These are phyloP conservation scores for Amniculicola lignicola DNA, from an alignment of 495 filamentous ascomycete species.

Conservation along the genomic window DNA sequence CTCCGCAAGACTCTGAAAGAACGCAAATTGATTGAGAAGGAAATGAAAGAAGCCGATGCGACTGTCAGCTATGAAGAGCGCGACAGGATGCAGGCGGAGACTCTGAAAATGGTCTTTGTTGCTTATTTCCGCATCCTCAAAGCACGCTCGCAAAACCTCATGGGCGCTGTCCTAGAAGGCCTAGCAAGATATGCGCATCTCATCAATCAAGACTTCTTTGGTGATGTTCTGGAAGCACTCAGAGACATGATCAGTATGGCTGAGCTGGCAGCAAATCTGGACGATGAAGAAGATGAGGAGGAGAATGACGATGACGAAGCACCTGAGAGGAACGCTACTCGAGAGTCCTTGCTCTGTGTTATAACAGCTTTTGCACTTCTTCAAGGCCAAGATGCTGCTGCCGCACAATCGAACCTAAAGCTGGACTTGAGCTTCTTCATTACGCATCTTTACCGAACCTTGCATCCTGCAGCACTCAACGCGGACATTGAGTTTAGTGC, in stretches of 20 bases:
- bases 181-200: conserved; percentile 88
- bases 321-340: conserved; percentile 61
- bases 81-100: conserved; percentile 89
- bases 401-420: conserved; percentile 63
- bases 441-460: conserved; percentile 80
- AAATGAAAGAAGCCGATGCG: conserved; percentile 90
- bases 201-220: conserved; percentile 98
- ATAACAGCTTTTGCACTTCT: conserved; percentile 93
- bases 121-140: conserved; percentile 94
- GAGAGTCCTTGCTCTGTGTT: conserved; percentile 89
- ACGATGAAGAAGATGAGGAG: conserved; percentile 44
- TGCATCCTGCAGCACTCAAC: conserved; percentile 72
- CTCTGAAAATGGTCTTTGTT: conserved; percentile 90
- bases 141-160: conserved; percentile 68
- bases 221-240: conserved; percentile 87
- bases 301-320: conserved; percentile 48
- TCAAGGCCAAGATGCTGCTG: conserved; percentile 74
- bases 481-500: conserved; percentile 81
- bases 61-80: conserved; percentile 85
- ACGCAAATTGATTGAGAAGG: conserved; percentile 81
- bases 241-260: conserved; percentile 81
- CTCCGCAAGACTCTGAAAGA: conserved; percentile 74
- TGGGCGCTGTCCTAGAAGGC: conserved; percentile 92
- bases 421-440: conserved; percentile 94
- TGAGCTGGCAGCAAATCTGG: conserved; percentile 46